A percentile compares a stretch with the other conserved stretches of the same genome.
phyloP scores from a whole-genome alignment of 75 land plant species.

The Sequoiadendron giganteum region DNA sequence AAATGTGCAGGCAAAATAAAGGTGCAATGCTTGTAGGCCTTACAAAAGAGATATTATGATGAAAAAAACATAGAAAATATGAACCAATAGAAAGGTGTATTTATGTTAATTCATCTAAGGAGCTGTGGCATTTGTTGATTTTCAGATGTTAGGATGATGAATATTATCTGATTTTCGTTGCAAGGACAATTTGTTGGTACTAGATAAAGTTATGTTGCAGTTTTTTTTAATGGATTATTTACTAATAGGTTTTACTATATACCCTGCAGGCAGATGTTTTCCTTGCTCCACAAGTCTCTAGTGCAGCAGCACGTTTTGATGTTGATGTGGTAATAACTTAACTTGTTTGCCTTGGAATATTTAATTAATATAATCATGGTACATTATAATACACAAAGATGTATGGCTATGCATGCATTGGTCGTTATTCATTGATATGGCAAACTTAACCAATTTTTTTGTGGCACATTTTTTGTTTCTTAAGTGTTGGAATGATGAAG shows the following conservation, averaged over 20 bases:
- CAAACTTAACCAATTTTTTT: neutral
- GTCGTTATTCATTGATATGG: neutral
- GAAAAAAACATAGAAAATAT: no score
- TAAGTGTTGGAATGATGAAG: neutral
- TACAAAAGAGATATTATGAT: no score
- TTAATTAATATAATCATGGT: neutral
- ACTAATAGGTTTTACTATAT: neutral
- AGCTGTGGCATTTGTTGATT: neutral
- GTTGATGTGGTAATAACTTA: constrained; percentile 57
- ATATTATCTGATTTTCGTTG: neutral
- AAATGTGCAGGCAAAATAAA: no score
- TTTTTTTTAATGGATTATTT: neutral
- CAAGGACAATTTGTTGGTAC: neutral
- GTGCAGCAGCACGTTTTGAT: constrained; percentile 38
- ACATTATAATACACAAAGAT: neutral
- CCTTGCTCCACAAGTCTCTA: constrained; percentile 60
- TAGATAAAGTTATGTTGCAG: neutral
- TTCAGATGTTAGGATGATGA: neutral
- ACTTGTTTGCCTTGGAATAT: neutral
- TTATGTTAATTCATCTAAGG: neutral
- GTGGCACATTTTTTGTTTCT: neutral
- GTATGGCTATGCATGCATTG: neutral
- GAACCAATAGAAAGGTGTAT: neutral
- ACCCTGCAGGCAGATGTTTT: constrained; percentile 70
- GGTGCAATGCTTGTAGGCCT: no score